Conservation (phyloP, 164 flowering plant species). For the Magnolia sinica region DNA sequence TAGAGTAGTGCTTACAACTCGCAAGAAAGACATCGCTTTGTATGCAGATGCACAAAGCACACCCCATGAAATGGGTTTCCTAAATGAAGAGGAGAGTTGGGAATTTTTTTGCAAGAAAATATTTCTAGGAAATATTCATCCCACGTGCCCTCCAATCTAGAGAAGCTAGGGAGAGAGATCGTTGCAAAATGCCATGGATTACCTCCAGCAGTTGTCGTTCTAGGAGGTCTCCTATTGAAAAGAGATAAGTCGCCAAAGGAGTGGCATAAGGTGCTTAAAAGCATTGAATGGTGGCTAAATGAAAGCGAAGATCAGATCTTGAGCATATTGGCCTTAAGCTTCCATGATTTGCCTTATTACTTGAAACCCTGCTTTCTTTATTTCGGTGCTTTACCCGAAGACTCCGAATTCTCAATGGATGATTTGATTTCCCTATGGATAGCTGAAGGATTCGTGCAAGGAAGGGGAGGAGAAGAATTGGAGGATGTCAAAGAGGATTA, state of each 20-base stretch:
- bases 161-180: not conserved
- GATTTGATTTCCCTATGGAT: constrained; percentile 4
- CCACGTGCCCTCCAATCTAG: not conserved
- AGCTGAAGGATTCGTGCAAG: constrained; percentile 3
- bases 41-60: not conserved
- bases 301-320: not conserved
- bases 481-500: constrained; percentile 11
- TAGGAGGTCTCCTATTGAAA: constrained; percentile 6
- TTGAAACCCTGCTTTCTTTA: constrained; percentile 18
- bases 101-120: constrained; percentile 4
- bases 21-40: constrained; percentile 27
- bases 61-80: not conserved
- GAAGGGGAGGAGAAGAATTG: not conserved
- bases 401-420: not conserved
- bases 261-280: not conserved
- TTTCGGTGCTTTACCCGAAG: constrained; percentile 10
- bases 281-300: not conserved
- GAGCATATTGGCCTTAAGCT: constrained; percentile 13
- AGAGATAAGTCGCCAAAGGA: not conserved
- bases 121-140: not conserved
- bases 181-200: not conserved
- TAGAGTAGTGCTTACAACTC: constrained; percentile 42
- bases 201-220: not conserved
- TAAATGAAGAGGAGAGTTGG: not conserved
- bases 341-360: constrained; percentile 15